Percentiles rank a stretch among this genome's conserved stretches.
Evolutionary conservation across 306 rosid genomes (phyloP).

Genomic region (Mucuna pruriens): DNA sequence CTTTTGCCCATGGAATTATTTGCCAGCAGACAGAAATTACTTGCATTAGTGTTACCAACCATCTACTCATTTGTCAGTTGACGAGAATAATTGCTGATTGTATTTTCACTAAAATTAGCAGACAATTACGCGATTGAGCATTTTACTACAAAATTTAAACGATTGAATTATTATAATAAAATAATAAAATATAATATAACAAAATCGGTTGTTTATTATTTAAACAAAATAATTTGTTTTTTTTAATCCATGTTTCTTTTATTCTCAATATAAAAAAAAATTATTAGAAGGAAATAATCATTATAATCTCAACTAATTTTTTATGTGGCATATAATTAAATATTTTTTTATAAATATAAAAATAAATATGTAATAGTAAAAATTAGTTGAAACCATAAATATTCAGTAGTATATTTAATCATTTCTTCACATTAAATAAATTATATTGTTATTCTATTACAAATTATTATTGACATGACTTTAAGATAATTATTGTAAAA

Average conservation of each 20-base stretch:
- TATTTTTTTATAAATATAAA: no score
- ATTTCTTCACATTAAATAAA: no score
- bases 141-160: not conserved
- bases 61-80: not conserved
- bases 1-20: not conserved
- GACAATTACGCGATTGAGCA: not conserved
- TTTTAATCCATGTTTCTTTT: not conserved
- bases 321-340: no score
- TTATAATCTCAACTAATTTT: no score
- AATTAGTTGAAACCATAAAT: no score
- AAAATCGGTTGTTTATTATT: not conserved
- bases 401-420: no score
- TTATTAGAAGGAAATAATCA: no score
- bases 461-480: no score
- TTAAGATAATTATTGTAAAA: no score
- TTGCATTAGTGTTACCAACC: slow-evolving; percentile 4
- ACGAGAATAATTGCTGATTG: not conserved
- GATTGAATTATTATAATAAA: not conserved
- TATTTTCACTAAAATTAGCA: not conserved
- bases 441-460: no score
- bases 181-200: not conserved
- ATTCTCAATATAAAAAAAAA: no score
- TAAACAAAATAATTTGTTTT: not conserved
- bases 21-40: not conserved
- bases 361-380: no score